Conservation (phyloP, 148 eudicot genomes). For the Diospyros lotus region DNA sequence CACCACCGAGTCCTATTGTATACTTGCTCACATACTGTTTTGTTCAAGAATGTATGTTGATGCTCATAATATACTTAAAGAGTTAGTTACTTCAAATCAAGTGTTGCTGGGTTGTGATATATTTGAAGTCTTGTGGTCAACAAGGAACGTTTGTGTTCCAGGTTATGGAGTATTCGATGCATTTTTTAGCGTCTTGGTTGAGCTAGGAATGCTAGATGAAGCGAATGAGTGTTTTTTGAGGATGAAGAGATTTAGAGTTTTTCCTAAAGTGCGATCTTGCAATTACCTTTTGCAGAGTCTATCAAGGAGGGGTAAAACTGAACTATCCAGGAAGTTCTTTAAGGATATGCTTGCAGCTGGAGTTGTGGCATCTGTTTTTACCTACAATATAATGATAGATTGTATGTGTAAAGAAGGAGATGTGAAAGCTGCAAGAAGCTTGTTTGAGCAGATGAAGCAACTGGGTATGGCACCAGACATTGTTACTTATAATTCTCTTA, state of each 20-base stretch:
- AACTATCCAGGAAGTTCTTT: slow-evolving; percentile 41
- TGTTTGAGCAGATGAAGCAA: slow-evolving; percentile 61
- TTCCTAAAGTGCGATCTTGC: slow-evolving; percentile 81
- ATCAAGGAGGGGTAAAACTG: slow-evolving; percentile 45
- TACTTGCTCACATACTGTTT: slow-evolving; percentile 69
- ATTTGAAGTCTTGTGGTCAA: slow-evolving; percentile 66
- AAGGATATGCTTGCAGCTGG: slow-evolving; percentile 66
- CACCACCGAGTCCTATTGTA: slow-evolving; percentile 62
- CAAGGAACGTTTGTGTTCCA: slow-evolving; percentile 53
- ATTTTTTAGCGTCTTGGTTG: slow-evolving; percentile 64
- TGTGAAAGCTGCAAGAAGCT: slow-evolving; percentile 42
- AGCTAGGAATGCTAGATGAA: slow-evolving; percentile 74
- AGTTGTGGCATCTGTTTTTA: slow-evolving; percentile 61
- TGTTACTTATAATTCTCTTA: slow-evolving; percentile 84
- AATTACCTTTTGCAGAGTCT: slow-evolving; percentile 62
- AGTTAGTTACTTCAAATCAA: slow-evolving; percentile 34
- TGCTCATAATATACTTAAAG: slow-evolving; percentile 47
- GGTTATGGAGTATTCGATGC: slow-evolving; percentile 90
- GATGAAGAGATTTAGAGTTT: slow-evolving; percentile 59
- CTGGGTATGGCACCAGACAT: slow-evolving; percentile 63
- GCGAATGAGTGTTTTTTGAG: slow-evolving; percentile 63
- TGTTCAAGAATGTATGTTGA: slow-evolving; percentile 65
- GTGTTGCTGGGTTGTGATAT: slow-evolving; percentile 36
- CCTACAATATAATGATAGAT: slow-evolving; percentile 82
- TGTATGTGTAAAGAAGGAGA: slow-evolving; percentile 75